A percentile compares a stretch with the other conserved stretches of the same genome.
These are phyloP conservation scores for Aspergillus sp. DNA, from an alignment of 2,329 filamentous ascomycete genomes.

Conservation along the genomic window DNA sequence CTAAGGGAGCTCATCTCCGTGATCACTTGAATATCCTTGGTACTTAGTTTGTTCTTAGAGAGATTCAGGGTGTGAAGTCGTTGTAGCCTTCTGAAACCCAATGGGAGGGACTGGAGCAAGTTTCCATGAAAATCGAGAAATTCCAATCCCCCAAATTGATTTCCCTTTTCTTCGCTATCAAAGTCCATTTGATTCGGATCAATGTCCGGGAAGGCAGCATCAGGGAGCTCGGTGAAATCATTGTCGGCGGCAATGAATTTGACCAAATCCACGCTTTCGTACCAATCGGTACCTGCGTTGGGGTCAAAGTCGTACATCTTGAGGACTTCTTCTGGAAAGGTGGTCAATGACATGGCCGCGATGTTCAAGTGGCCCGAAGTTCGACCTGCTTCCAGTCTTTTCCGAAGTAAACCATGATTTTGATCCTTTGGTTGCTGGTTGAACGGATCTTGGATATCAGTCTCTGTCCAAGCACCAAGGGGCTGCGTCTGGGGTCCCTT, in stretches of 20 bases:
- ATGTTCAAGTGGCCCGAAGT: slow-evolving; percentile 85
- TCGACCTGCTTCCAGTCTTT: slow-evolving; percentile 73
- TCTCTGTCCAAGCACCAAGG: slow-evolving; percentile 54
- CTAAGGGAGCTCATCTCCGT: slow-evolving; percentile 72
- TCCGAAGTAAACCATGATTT: slow-evolving; percentile 70
- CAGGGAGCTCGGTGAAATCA: slow-evolving; percentile 74
- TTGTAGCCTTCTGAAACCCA: slow-evolving; percentile 74
- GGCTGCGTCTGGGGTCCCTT: slow-evolving; percentile 31
- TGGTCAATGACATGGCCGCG: slow-evolving; percentile 76
- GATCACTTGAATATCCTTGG: slow-evolving; percentile 72
- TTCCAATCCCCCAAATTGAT: slow-evolving; percentile 82
- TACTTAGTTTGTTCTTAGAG: slow-evolving; percentile 79
- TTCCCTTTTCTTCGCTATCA: slow-evolving; percentile 69
- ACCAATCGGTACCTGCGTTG: slow-evolving; percentile 73
- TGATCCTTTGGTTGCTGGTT: slow-evolving; percentile 64
- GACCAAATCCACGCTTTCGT: slow-evolving; percentile 85
- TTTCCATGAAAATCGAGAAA: slow-evolving; percentile 87
- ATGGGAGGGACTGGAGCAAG: slow-evolving; percentile 69
- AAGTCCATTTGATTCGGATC: slow-evolving; percentile 61
- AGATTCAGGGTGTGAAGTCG: slow-evolving; percentile 82
- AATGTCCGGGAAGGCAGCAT: slow-evolving; percentile 77
- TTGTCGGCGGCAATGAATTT: slow-evolving; percentile 89
- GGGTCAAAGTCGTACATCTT: slow-evolving; percentile 86
- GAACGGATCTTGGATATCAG: slow-evolving; percentile 51
- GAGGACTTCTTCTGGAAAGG: slow-evolving; percentile 81